Conservation (phyloP, 768 basidiomycete genomes). For the Ramaria sp. region DNA sequence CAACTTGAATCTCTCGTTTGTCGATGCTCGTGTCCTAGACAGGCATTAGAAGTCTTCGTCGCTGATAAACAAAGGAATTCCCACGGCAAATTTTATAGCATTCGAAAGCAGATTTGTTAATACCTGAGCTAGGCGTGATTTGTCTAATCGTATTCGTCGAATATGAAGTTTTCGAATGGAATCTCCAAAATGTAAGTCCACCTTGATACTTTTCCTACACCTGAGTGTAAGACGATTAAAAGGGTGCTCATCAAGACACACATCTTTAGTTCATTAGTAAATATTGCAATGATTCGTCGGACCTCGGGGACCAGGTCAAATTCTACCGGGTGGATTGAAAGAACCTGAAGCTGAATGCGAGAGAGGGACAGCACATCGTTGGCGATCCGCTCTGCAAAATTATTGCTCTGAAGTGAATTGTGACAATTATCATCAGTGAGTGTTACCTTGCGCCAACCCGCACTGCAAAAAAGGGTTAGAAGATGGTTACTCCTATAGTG, state of each 20-base stretch:
- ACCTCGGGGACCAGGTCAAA: conserved; percentile 18
- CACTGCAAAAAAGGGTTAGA: conserved; percentile 13
- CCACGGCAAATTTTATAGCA: conserved; percentile 26
- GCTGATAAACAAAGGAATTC: neutral
- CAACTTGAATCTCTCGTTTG: conserved; percentile 20
- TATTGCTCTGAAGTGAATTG: neutral
- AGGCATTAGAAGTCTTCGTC: neutral
- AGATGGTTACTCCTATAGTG: neutral
- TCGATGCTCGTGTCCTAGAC: conserved; percentile 6
- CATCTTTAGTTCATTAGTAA: conserved; percentile 27
- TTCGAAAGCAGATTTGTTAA: conserved; percentile 26
- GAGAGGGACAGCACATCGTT: conserved; percentile 30
- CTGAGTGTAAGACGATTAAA: neutral
- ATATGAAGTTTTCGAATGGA: conserved; percentile 18
- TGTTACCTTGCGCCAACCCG: conserved; percentile 20
- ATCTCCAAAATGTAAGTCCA: conserved; percentile 22
- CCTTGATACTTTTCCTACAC: conserved; percentile 22
- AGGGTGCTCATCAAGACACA: neutral
- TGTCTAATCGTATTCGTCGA: conserved; percentile 23
- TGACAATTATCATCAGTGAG: neutral
- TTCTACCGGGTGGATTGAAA: conserved; percentile 15
- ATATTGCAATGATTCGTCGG: conserved; percentile 24
- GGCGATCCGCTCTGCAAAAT: conserved; percentile 21
- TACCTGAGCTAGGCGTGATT: conserved; percentile 28
- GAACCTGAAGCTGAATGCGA: conserved; percentile 25